Conservation (phyloP, 768 basidiomycete species). For the Megacollybia marginata region DNA sequence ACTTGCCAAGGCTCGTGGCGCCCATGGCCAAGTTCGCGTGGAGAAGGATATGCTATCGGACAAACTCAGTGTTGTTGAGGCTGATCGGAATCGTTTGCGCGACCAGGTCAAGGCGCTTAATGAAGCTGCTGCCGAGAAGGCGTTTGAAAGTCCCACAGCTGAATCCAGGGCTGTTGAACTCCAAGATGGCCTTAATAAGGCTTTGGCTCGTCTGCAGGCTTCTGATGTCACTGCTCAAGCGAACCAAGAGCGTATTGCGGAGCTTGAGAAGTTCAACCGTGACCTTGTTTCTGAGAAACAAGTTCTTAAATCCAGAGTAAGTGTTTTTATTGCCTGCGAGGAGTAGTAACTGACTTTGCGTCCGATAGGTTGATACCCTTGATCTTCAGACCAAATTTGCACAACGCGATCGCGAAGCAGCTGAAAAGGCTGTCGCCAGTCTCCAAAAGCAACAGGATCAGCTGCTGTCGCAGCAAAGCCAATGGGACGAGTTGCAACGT, state of each 20-base stretch:
- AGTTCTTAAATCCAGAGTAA: slow-evolving; percentile 51
- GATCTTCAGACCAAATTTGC: slow-evolving; percentile 51
- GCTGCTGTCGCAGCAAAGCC: slow-evolving; percentile 53
- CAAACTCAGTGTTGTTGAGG: slow-evolving; percentile 51
- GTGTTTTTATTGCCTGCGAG: slow-evolving; percentile 11
- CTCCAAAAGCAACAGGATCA: slow-evolving; percentile 58
- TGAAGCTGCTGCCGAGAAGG: slow-evolving; percentile 37
- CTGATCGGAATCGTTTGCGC: slow-evolving; percentile 57
- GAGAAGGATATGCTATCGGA: slow-evolving; percentile 73
- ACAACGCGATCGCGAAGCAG: slow-evolving; percentile 56
- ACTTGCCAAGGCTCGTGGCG: slow-evolving; percentile 67
- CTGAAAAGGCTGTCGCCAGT: slow-evolving; percentile 37
- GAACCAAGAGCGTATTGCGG: slow-evolving; percentile 50
- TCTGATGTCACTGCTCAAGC: slow-evolving; percentile 63
- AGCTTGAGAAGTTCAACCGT: slow-evolving; percentile 54
- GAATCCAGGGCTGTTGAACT: slow-evolving; percentile 51
- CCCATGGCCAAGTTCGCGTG: slow-evolving; percentile 71
- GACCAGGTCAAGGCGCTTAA: slow-evolving; percentile 36
- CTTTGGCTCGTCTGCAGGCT: slow-evolving; percentile 61
- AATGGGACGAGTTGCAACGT: slow-evolving; percentile 72
- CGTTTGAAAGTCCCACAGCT: slow-evolving; percentile 37
- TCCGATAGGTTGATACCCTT: slow-evolving; percentile 47
- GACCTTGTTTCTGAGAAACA: slow-evolving; percentile 53
- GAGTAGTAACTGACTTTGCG: slow-evolving; percentile 6
- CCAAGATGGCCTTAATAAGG: slow-evolving; percentile 68